Base-by-base conservation (phyloP, 2,329 filamentous ascomycete species). In the Clathrospora elynae region DNA sequence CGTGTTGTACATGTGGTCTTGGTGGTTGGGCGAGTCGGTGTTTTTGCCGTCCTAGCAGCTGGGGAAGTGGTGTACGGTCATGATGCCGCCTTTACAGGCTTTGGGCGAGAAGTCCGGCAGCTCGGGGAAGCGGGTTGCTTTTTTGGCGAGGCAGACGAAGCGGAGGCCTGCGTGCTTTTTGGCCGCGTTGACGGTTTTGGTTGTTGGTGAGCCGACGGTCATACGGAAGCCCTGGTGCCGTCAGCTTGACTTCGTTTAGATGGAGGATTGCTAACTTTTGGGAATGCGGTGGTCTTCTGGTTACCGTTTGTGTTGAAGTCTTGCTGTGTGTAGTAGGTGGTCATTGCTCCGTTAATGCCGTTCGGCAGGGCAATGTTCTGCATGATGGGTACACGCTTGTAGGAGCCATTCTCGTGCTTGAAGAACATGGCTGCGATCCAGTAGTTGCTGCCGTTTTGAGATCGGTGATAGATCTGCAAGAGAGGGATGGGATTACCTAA, bases 21-120 rank as follows among this genome's bases (percentile, higher is more conserved):
- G 77, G 71, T 84, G 81, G 64, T 84, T 75, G 1, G 62, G 44
- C 10, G 76, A 77, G 53, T 81, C 78, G 4, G 73, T 37, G 57
- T 76, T 76, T 53, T 70, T 71, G 41, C 75, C 75, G 44, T 78
- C 74, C 75, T 75, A 78, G 67, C 63, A 46, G 22, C 20, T 36
- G n/a, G 53, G 54, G 42, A 61, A 60, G 30, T 58, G 57, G 24
- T 58, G 54, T 17, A 58, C 55, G 5, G 38, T 40, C 44, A 47
- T 45, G 18, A 43, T 38, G 33, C 40, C 40, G 22, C 40, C 40
- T 32, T 31, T 30, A 26, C 40, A 42, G 8, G 40, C 19, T 26
- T 25, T 42, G 26, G 51, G 13, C 29, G 53, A 18, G 42, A 43
- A 36, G 35, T 33, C 31, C 30, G 47, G 40, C 11, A 35, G 17